Base-by-base conservation (phyloP, 345 rosid genomes). In the Hibiscus syriacus region DNA sequence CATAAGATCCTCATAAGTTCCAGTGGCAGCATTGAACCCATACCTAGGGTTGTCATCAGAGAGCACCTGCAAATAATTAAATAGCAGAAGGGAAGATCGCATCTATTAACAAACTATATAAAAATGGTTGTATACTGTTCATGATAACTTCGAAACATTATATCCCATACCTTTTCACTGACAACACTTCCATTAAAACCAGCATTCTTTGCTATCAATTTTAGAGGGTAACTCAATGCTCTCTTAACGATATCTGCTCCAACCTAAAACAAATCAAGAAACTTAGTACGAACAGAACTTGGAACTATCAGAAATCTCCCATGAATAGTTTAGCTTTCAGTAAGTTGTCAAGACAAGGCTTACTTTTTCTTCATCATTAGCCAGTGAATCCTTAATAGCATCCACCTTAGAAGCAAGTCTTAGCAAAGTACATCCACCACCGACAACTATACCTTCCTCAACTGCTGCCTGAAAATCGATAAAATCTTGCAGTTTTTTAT, bases 141-240 rank as follows among this genome's bases (percentile, higher is more conserved):
- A 23, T 25, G 13, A 3, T 16, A 25, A 6, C 53, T 14, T 43
- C 38, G 19, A 23, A 62, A 1, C 0, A 14, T 41, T 16, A 4
- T 13, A 34, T 52, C 3, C 13, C 22, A 11, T 78, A 83, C 91
- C 96, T 90, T 93, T 85, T 93, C 96, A 32, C 96, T 90, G 64
- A 93, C 97, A 10, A 90, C 96, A 55, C 98, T 93, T 62, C 97
- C 97, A 66, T 88, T 93, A 36, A 93, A 97, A 46, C 98, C 97
- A 0, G 98, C 98, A 58, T 90, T 93, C 79, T 93, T 93, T 67
- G 98, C 98, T 46, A 93, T 93, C 78, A 90, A 72, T 69, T 93
- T 93, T 64, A 88, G 82, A 12, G 97, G 98, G 75, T 93, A 93
- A 57, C 97, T 86, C 56, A 90, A 65, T 68, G 98, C 97, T 73